Evolutionary conservation across 371 early-diverging fungal genomes (phyloP), one percentile per base, ranked within the genome.

Genomic region (Mortierella sp.): DNA sequence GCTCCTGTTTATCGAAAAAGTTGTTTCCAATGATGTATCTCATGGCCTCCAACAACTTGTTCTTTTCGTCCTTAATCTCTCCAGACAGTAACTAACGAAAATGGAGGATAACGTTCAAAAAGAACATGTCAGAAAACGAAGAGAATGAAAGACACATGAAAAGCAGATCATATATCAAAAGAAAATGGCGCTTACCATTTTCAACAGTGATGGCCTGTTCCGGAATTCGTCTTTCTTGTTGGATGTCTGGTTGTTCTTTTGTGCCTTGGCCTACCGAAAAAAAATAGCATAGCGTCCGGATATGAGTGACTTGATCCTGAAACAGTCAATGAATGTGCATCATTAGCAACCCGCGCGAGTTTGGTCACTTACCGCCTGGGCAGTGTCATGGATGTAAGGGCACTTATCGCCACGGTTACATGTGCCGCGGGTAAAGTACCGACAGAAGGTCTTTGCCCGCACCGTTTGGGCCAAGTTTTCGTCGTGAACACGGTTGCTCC

Each of bases 1-100:
- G 78, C 32, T 84, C 78, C 49, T 63, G 63, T 6, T 92, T 84
- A 12, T 92, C 82, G 27, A 89, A 88, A 74, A 93, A 88, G 73
- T 92, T 91, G 88, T 97, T 98, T 80, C 94, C 93, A 27, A 98
- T 76, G n/a, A 97, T 93, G 84, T 93, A 98, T 4, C 99, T 92
- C 24, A 98, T 95, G 0, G 96, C 81, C 65, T 92, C 91, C 49
- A 92, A 58, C 24, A 92, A 83, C 24, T 88, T 84, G 77, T 88
- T 92, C 74, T 90, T 89, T 70, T 92, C 92, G n/a, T 89, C 80
- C 8, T 82, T 85, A 71, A 92, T 91, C 24, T 92, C 92, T n/a
- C 88, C 89, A n/a, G 89, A 87, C 60, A 92, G 70, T 16, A 92
- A 71, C 90, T 90, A 74, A 2, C 18, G 35, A 24, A 38, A 32